Base-by-base conservation (phyloP, 2,329 filamentous ascomycete species). In the Bipolaris zeicola region DNA sequence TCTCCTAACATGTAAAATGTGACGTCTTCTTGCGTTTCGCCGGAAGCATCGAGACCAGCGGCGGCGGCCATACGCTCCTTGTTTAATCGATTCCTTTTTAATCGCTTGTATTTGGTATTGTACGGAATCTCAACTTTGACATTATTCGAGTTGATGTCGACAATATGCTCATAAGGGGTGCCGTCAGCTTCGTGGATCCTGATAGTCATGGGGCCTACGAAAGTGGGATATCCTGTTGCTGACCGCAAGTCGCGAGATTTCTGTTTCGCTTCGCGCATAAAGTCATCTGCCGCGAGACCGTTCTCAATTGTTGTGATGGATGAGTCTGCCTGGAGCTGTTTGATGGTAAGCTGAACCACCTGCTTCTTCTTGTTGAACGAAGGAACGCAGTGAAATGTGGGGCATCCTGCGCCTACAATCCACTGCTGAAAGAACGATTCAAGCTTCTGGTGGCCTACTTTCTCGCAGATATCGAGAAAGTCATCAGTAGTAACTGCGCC, bases 341-440 rank as follows among this genome's bases (percentile, higher is more conserved):
- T 85, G 62, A 99, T 91, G 8, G 87, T 89, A 82, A 99, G 90
- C 75, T 98, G 93, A 1, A 99, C 92, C 26, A 94, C 93, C 3
- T 98, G 83, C 66, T 96, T 90, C 80, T 99, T 99, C 80, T 98
- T 98, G 73, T 99, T 99, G 79, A 99, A 99, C 16, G 89, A 86
- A 64, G 96, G 93, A 37, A 87, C 90, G 46, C 96, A 90, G 46
- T 89, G 83, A 66, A 99, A 96, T 39, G 88, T 86, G 0, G 96
- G 95, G 67, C 93, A 98, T 0, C 96, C 96, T 14, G 92, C 88
- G 10, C 90, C 89, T 61, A 89, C 85, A 0, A 99, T 86, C 94
- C 94, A 99, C 72, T 99, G 94, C 41, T 88, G 87, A 83, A 96
- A 98, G 73, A 99, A 98, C 0, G 86, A 83, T 60, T 99, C 95